Evolutionary conservation across 179 eudicot species (phyloP).

Genomic region (Kewa caespitosa): DNA sequence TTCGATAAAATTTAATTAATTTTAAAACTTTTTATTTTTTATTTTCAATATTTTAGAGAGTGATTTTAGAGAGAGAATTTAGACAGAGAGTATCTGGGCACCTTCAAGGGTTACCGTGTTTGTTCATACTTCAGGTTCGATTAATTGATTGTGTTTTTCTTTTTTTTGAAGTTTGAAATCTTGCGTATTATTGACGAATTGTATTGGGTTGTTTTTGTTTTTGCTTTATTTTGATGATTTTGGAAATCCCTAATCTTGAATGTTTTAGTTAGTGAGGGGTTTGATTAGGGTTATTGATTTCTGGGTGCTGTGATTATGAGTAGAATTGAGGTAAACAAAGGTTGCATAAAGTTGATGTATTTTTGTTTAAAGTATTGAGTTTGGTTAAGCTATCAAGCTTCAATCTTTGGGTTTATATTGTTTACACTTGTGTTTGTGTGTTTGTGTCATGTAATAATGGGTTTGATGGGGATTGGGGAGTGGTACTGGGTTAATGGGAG

Average conservation of each 20-base stretch:
- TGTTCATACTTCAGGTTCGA: background rate
- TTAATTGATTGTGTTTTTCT: background rate
- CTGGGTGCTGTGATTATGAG: background rate
- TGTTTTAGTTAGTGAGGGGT: no score
- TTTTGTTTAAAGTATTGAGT: background rate
- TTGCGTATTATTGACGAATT: background rate
- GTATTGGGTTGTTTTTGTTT: background rate
- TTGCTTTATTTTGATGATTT: background rate
- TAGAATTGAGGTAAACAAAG: background rate
- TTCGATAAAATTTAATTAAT: no score
- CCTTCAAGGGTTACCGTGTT: background rate
- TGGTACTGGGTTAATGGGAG: slow-evolving; percentile 4
- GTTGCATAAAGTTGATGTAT: background rate
- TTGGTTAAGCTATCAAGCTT: background rate
- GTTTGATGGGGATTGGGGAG: background rate
- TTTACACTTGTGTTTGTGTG: no score
- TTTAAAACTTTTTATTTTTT: no score
- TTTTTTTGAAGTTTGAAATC: background rate
- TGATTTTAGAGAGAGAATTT: background rate
- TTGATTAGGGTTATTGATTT: background rate
- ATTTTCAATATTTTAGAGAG: no score
- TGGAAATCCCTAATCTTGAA: slow-evolving; percentile 14
- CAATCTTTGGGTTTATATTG: background rate
- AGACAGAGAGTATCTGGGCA: background rate
- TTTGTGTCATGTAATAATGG: no score